Conservation (phyloP, 257 asterid species). For the Cruciata laevipes region DNA sequence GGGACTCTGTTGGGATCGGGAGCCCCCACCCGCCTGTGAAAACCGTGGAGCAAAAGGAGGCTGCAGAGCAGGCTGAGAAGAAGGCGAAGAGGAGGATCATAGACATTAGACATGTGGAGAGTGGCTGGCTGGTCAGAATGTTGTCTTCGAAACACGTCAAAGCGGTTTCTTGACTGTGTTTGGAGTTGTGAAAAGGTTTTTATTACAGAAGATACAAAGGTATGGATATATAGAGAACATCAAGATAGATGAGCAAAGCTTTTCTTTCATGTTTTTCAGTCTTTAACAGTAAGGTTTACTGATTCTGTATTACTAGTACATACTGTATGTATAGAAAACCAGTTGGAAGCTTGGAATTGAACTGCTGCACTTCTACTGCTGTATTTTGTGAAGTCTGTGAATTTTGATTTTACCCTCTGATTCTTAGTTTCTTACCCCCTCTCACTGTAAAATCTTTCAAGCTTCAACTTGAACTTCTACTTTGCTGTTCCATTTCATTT, state of each 20-base stretch:
- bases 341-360: background rate
- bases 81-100: constrained; percentile 46
- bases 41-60: constrained; percentile 15
- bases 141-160: constrained; percentile 51
- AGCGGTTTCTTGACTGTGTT: constrained; percentile 8
- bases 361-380: background rate
- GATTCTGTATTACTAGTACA: background rate
- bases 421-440: no score
- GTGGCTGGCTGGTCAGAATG: constrained; percentile 45
- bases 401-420: background rate
- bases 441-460: no score
- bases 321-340: constrained; percentile 1
- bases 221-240: background rate
- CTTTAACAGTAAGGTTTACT: background rate
- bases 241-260: background rate
- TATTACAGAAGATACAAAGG: background rate
- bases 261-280: background rate
- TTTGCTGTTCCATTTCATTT: no score
- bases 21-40: constrained; percentile 49
- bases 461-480: no score
- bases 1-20: constrained; percentile 36
- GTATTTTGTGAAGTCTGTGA: background rate
- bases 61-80: constrained; percentile 23
- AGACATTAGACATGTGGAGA: constrained; percentile 42
- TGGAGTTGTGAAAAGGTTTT: background rate